Evolutionary conservation across 768 basidiomycete genomes (phyloP), one percentile per base, ranked within the genome.

Genomic region (Tricholoma bakamatsutake): DNA sequence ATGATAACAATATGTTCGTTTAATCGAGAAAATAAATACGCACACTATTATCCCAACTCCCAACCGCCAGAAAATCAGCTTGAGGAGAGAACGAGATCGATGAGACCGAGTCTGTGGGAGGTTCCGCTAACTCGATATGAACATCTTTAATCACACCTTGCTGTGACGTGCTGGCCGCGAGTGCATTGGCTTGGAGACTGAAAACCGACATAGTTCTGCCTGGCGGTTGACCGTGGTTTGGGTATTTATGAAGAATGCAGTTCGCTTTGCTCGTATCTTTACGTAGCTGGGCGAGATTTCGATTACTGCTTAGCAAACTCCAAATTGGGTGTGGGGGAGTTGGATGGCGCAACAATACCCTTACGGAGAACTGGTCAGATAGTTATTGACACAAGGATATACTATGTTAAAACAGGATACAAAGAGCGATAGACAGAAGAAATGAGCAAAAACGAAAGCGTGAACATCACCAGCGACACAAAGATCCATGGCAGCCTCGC

Each of bases 11-110:
- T 48, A 51, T 30, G 28, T 7, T 9, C 11, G 12, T 15, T 37
- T 37, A 15, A 37, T 37, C 35, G 35, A 45, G 11, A 57, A 27
- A 17, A 33, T n/a, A 27, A 34, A 31, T 7, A 69, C 81, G 37
- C 60, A 93, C 93, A 71, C 90, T 88, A 68, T 91, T 93, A 65
- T 91, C 89, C 94, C 96, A 98, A 61, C 87, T 89, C 50, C 84
- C 93, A 4, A 94, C 93, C 2, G 96, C 93, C 27, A 98, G 79
- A 64, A 88, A 88, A 66, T 96, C 89, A 5, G 85, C 87, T 13
- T 81, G 84, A 1, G 87, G 82, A 0, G 89, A 93, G 73, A 94
- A 98, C 1, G 87, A 72, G 42, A 97, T 69, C 1, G 84, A 81
- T 1, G 92, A 94, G 58, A 96, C 89, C 6, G 90, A 91, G 66